A percentile compares a stretch with the other conserved stretches of the same genome.
Conservation (phyloP, 2,329 filamentous ascomycete species). For the Setomelanomma holmii region DNA sequence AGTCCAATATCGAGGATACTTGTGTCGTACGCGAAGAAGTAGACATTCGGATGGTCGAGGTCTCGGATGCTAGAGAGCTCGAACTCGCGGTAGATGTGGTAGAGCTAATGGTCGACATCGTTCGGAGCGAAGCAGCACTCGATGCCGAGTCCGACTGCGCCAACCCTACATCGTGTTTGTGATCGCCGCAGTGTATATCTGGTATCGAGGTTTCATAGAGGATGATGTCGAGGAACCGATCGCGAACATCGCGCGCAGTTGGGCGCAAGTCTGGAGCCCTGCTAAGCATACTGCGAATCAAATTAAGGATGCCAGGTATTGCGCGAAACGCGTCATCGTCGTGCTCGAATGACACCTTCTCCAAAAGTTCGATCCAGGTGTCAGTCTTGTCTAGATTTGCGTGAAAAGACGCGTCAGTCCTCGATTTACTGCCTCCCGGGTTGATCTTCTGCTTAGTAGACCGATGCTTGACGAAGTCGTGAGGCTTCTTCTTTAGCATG, state of each 20-base stretch:
- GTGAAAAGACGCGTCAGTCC: constrained; percentile 75
- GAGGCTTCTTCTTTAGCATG: constrained; percentile 70
- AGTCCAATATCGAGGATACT: constrained; percentile 39
- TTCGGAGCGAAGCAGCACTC: constrained; percentile 34
- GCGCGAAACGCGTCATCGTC: constrained; percentile 49
- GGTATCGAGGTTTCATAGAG: constrained; percentile 39
- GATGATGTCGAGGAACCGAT: constrained; percentile 44
- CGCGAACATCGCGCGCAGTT: constrained; percentile 50
- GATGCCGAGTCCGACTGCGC: constrained; percentile 37
- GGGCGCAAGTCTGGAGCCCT: constrained; percentile 51
- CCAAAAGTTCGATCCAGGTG: constrained; percentile 69
- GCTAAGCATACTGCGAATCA: constrained; percentile 54
- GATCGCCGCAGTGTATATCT: constrained; percentile 44
- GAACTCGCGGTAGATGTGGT: constrained; percentile 1
- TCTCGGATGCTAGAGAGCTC: constrained; percentile 27
- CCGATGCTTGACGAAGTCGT: constrained; percentile 71
- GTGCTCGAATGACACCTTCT: constrained; percentile 61
- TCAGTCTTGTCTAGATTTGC: constrained; percentile 73
- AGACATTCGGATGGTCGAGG: constrained; percentile 40
- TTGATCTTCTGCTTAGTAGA: constrained; percentile 67
- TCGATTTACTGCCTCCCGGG: constrained; percentile 57
- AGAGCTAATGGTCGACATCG: constrained; percentile 35
- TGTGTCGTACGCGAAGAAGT: constrained; percentile 25
- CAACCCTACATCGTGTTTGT: constrained; percentile 38
- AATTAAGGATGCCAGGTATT: constrained; percentile 49